Base-by-base conservation (phyloP, 306 rosid genomes). In the Prunus davidiana region DNA sequence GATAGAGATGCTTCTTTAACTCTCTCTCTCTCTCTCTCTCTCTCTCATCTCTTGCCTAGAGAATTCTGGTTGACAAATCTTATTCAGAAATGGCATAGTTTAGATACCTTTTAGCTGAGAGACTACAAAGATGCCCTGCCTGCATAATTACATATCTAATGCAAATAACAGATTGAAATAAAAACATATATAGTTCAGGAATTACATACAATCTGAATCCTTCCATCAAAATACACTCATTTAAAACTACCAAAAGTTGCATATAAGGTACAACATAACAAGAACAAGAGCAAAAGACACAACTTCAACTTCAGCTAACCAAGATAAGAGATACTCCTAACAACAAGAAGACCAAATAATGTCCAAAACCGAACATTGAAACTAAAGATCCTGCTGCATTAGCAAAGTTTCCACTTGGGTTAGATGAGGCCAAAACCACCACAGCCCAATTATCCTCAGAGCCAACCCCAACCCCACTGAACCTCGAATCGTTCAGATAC, bases 391-490 rank as follows among this genome's bases (percentile, higher is more conserved):
- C 3, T 75, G 41, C 34, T 4, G 88, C 87, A 65, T 84, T 71
- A 6, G 89, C 77, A 25, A 89, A 87, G 81, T 75, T 72, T n/a
- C 94, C 96, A 19, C 80, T 46, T 18, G 75, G 43, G 0, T 85
- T 41, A 41, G 80, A 76, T 18, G 94, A 86, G 78, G 81, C 79
- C 67, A 93, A 34, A 71, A 89, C 79, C 45, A 90, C 52, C 66
- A 90, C 91, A 70, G 88, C 79, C 96, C 96, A 93, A 43, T 87
- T 83, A 19, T 87, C 71, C 43, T 80, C 75, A 0, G 90, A 79
- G 27, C 90, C 98, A 60, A 86, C 22, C 0, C 98, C 98, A 2
- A 86, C 91, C 18, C 86, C 82, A 0, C 75, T 72, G 73, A 58
- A 93, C 75, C 73, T 86, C 0, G 88, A 71, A 41, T 73, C 64